phyloP scores from a whole-genome alignment of 2,329 filamentous ascomycete species.

The Scytalidium lignicola region DNA sequence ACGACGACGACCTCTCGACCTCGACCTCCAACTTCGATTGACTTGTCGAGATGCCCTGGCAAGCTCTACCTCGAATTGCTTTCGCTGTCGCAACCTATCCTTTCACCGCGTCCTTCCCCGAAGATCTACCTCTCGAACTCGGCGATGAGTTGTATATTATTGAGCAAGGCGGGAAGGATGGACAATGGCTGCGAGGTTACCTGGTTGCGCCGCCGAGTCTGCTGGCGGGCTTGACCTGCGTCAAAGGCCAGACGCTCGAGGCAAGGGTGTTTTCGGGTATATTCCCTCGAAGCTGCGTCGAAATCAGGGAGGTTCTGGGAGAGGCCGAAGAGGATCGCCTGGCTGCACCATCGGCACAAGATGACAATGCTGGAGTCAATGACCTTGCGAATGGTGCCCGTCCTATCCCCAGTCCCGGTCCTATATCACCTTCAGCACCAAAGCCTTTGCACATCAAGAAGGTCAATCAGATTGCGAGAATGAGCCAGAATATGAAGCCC shows the following conservation, averaged over 20 bases:
- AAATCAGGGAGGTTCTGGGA: conserved; percentile 86
- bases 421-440: neutral
- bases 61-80: conserved; percentile 91
- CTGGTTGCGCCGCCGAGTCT: conserved; percentile 90
- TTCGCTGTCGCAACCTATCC: conserved; percentile 96
- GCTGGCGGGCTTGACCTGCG: conserved; percentile 83
- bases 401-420: conserved; percentile 4
- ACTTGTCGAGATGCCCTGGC: conserved; percentile 77
- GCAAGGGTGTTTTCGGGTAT: conserved; percentile 98
- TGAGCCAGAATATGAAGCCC: neutral
- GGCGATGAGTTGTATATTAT: conserved; percentile 99
- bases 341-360: conserved; percentile 30
- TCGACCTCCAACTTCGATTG: neutral
- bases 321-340: conserved; percentile 53
- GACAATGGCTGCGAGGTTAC: conserved; percentile 92
- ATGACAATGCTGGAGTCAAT: neutral
- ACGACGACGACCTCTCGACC: too few species aligned
- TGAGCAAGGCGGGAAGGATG: conserved; percentile 80
- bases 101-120: conserved; percentile 78
- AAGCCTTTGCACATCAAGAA: conserved; percentile 9
- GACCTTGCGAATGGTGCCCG: conserved; percentile 9
- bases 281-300: conserved; percentile 90
- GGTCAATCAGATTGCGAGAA: neutral
- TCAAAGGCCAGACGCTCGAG: conserved; percentile 89
- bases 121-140: conserved; percentile 93